Conservation (phyloP, 2,329 filamentous ascomycete species). For the Xylariomycetidae sp. region DNA sequence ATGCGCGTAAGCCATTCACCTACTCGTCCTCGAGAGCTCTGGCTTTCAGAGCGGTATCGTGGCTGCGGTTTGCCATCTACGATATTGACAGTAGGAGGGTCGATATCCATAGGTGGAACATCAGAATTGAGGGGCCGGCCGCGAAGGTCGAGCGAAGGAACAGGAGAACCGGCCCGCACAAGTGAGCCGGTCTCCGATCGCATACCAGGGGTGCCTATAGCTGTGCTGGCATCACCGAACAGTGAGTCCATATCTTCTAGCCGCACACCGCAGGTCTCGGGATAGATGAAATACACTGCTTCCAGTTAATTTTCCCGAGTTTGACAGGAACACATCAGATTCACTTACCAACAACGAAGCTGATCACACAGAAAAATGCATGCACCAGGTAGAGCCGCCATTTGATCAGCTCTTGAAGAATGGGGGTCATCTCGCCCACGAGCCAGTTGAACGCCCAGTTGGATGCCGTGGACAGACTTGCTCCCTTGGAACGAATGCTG, state of each 20-base stretch:
- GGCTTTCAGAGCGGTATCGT: conserved; percentile 28
- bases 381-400: conserved; percentile 95
- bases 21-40: conserved; percentile 31
- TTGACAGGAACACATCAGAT: too few relatives aligned
- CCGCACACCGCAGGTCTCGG: conserved; percentile 90
- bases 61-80: conserved; percentile 39
- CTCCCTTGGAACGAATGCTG: conserved; percentile 94
- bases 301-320: conserved; percentile 12
- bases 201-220: conserved; percentile 69
- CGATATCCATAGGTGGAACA: conserved; percentile 76
- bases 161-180: conserved; percentile 70
- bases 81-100: conserved; percentile 61
- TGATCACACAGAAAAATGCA: conserved; percentile 91
- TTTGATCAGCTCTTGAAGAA: conserved; percentile 83
- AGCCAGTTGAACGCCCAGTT: conserved; percentile 99
- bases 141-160: conserved; percentile 69
- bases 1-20: conserved; percentile 44
- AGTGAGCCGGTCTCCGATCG: conserved; percentile 74
- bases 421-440: conserved; percentile 89
- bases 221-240: conserved; percentile 87
- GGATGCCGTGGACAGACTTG: conserved; percentile 88
- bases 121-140: conserved; percentile 49
- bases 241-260: conserved; percentile 94
- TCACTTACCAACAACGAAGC: conserved; percentile 87
- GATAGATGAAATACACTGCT: conserved; percentile 92